phyloP scores from a whole-genome alignment of 2,329 filamentous ascomycete genomes.

The Passalora sequoiae region DNA sequence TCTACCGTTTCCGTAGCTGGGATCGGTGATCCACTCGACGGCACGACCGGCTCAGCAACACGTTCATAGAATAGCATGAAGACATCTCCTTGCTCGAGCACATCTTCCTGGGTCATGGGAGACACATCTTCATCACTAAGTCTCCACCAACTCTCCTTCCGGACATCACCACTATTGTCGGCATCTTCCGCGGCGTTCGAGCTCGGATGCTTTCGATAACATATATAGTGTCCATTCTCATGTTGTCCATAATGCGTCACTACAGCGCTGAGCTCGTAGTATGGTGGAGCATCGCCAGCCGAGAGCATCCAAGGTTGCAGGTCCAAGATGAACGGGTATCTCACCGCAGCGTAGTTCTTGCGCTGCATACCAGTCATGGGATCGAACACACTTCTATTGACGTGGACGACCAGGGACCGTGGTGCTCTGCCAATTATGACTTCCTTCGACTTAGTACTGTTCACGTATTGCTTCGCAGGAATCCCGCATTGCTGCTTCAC shows the following conservation, averaged over 20 bases:
- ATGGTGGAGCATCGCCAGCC: constrained; percentile 14
- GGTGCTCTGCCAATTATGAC: constrained; percentile 79
- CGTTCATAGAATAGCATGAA: constrained; percentile 98
- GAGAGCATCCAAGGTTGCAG: constrained; percentile 78
- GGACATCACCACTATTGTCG: constrained; percentile 2
- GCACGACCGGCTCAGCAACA: constrained; percentile 7
- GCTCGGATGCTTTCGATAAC: constrained; percentile 67
- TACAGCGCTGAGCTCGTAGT: constrained; percentile 50
- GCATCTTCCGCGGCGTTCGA: not conserved
- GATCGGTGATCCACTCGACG: not conserved
- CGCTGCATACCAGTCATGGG: constrained; percentile 70
- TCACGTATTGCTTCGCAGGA: constrained; percentile 60
- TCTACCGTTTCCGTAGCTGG: not conserved
- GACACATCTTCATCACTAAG: constrained; percentile 84
- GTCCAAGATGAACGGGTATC: constrained; percentile 69
- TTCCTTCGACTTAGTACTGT: constrained; percentile 82
- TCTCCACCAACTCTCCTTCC: constrained; percentile 70
- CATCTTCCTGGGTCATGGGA: constrained; percentile 65
- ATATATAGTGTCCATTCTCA: constrained; percentile 94
- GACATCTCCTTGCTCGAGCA: constrained; percentile 71
- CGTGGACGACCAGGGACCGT: constrained; percentile 73
- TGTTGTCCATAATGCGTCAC: constrained; percentile 87
- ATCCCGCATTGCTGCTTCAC: constrained; percentile 45
- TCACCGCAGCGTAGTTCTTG: constrained; percentile 77
- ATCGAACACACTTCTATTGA: constrained; percentile 89